Conservation (phyloP, 2,329 filamentous ascomycete genomes). For the Alternaria angustiovoidea region DNA sequence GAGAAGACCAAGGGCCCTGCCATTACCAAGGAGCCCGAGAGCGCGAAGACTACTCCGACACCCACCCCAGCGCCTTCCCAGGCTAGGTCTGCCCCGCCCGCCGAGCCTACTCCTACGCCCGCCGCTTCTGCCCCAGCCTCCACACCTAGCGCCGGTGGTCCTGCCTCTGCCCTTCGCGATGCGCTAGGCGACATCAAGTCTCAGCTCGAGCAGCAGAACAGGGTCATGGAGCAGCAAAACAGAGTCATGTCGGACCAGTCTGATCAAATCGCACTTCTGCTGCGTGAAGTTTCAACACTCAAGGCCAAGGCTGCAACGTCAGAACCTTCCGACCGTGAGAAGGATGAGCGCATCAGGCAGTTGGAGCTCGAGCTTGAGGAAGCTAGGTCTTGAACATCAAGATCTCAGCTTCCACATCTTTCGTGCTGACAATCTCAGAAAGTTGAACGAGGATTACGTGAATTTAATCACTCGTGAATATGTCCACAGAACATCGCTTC, state of each 20-base stretch:
- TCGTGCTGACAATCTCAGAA: neutral
- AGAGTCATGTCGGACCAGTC: constrained; percentile 80
- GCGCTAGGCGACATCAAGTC: constrained; percentile 80
- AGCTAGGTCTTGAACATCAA: constrained; percentile 43
- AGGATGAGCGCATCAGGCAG: constrained; percentile 53
- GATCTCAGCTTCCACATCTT: neutral
- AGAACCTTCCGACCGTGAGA: constrained; percentile 45
- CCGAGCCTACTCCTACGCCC: constrained; percentile 50
- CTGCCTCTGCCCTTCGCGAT: constrained; percentile 66
- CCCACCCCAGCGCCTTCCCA: constrained; percentile 42
- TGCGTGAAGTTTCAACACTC: constrained; percentile 68
- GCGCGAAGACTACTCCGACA: constrained; percentile 54
- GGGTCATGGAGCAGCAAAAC: constrained; percentile 80
- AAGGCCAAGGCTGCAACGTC: constrained; percentile 74
- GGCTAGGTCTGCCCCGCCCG: constrained; percentile 46
- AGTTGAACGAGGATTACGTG: neutral
- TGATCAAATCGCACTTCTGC: constrained; percentile 74
- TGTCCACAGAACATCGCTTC: neutral
- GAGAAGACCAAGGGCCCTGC: constrained; percentile 49
- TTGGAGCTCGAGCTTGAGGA: constrained; percentile 54
- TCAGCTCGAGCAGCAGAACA: constrained; percentile 78
- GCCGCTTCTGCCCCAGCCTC: constrained; percentile 50
- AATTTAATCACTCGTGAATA: constrained; percentile 6
- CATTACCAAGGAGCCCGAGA: constrained; percentile 53
- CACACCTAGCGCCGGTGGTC: constrained; percentile 52